These are phyloP conservation scores for Wickerhamomyces mucosus DNA, from an alignment of 805 yeast species.

Conservation along the genomic window DNA sequence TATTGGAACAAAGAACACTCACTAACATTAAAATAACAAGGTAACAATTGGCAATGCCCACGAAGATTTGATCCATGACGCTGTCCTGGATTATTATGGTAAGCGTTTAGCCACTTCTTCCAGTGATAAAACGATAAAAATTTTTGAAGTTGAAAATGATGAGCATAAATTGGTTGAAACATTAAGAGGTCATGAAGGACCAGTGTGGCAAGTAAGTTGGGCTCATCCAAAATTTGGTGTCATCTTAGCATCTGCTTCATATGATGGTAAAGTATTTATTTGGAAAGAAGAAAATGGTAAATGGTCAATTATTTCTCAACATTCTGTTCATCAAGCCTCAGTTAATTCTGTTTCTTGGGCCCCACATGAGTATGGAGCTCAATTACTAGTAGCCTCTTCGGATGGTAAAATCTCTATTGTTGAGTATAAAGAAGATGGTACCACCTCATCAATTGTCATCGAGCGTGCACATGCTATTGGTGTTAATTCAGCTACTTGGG, in stretches of 20 bases:
- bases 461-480: constrained; percentile 84
- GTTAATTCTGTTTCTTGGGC: constrained; percentile 96
- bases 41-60: constrained; percentile 88
- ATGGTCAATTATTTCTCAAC: constrained; percentile 85
- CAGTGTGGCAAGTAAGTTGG: constrained; percentile 99
- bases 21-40: too few relatives aligned
- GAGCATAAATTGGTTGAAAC: constrained; percentile 77
- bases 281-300: constrained; percentile 84
- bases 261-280: constrained; percentile 87
- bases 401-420: constrained; percentile 90
- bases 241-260: constrained; percentile 88
- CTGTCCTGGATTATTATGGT: constrained; percentile 94
- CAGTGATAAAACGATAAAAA: constrained; percentile 90
- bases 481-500: constrained; percentile 94
- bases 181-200: constrained; percentile 89
- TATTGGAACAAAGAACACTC: too few relatives aligned
- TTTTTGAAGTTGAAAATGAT: constrained; percentile 85
- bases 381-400: constrained; percentile 80
- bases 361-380: constrained; percentile 93
- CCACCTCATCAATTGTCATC: constrained; percentile 43
- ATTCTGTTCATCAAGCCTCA: constrained; percentile 83
- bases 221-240: constrained; percentile 98
- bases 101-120: constrained; percentile 93
- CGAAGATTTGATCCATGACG: constrained; percentile 91
- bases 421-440: constrained; percentile 86